Evolutionary conservation across 2,329 filamentous ascomycete species (phyloP).

Genomic region (Rhinocladiella mackenziei): DNA sequence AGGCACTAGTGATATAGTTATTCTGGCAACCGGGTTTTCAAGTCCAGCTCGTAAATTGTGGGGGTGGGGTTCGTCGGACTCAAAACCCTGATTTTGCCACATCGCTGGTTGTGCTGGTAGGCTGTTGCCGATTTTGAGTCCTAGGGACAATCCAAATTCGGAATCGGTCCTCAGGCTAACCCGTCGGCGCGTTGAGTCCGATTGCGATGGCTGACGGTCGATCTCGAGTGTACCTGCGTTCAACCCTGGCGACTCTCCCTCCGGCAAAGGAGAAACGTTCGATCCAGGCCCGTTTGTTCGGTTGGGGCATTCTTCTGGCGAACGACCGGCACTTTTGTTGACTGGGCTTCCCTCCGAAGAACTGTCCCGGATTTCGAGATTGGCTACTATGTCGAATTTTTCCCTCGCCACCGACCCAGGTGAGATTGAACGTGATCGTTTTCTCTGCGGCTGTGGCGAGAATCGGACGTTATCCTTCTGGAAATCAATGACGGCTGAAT

Average conservation of each 20-base stretch:
- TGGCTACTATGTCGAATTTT: background rate
- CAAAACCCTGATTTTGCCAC: background rate
- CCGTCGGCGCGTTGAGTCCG: conserved; percentile 1
- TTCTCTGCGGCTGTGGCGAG: conserved; percentile 6
- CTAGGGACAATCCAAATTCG: conserved; percentile 14
- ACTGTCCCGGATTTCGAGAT: conserved; percentile 1
- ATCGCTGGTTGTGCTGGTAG: conserved; percentile 1
- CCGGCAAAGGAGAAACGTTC: conserved; percentile 4
- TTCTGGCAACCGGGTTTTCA: conserved; percentile 4
- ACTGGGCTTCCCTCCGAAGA: conserved; percentile 4
- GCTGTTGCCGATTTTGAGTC: conserved; percentile 10
- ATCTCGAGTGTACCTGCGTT: background rate
- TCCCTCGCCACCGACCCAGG: background rate
- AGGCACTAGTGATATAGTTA: conserved; percentile 4
- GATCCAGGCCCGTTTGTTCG: background rate
- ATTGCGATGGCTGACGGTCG: background rate
- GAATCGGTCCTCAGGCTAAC: conserved; percentile 11
- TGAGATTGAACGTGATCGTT: conserved; percentile 6
- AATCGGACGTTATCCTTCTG: conserved; percentile 8
- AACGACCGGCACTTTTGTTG: background rate
- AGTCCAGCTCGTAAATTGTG: conserved; percentile 5
- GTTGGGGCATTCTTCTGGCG: background rate
- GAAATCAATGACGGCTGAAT: conserved; percentile 18
- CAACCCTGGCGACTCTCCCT: conserved; percentile 3
- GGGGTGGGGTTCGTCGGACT: conserved; percentile 2